A percentile compares a stretch with the other conserved stretches of the same genome.
These are phyloP conservation scores for Podila minutissima DNA, from an alignment of 192 early-diverging fungal genomes.

Conservation along the genomic window DNA sequence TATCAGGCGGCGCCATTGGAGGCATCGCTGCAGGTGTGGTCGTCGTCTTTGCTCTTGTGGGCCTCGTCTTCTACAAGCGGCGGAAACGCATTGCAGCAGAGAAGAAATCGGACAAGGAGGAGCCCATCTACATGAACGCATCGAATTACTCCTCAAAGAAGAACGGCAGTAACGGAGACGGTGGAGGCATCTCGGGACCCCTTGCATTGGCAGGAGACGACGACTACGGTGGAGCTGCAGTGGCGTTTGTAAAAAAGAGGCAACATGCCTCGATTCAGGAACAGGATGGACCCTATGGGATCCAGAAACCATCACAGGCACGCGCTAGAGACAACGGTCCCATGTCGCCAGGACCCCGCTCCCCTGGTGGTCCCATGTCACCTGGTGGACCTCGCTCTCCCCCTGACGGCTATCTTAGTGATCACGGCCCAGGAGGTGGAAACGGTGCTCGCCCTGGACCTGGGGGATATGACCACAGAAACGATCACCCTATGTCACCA, in stretches of 20 bases:
- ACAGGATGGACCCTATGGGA: background rate
- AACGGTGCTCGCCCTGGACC: no score
- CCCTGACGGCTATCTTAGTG: background rate
- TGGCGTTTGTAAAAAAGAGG: conserved; percentile 2
- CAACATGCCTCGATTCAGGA: background rate
- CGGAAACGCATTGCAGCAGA: conserved; percentile 7
- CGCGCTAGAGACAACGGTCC: background rate
- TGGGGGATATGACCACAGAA: no score
- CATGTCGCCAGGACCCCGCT: background rate
- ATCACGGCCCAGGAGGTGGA: no score
- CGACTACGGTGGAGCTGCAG: background rate
- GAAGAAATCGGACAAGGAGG: background rate
- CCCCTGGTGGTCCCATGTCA: background rate
- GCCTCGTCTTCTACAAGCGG: conserved; percentile 37
- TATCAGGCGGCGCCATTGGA: conserved; percentile 32
- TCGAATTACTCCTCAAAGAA: conserved; percentile 26
- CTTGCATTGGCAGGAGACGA: conserved; percentile 20
- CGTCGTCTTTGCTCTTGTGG: conserved; percentile 21
- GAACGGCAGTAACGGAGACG: background rate
- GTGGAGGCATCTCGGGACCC: conserved; percentile 29
- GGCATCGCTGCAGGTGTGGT: conserved; percentile 36
- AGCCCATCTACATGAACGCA: conserved; percentile 37
- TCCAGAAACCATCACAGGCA: background rate
- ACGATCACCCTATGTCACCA: no score
- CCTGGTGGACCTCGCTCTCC: no score